Evolutionary conservation across 1,284 basidiomycete species (phyloP).

Genomic region (Sanghuangporus baumii): DNA sequence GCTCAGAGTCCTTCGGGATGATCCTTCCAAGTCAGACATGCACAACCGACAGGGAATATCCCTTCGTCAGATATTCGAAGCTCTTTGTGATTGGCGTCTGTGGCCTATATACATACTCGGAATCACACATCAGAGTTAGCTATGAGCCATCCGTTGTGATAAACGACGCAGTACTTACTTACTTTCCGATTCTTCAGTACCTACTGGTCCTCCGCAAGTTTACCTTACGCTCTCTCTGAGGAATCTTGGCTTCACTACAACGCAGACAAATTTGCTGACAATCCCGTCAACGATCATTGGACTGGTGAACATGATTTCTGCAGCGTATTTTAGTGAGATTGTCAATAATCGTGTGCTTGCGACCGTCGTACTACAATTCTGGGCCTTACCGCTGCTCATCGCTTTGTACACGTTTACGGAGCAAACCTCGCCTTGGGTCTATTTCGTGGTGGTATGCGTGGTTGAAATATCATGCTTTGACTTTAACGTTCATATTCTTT

Average conservation of each 20-base stretch:
- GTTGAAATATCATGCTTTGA: neutral
- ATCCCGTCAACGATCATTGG: conserved; percentile 44
- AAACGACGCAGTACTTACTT: neutral
- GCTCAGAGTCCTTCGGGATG: conserved; percentile 46
- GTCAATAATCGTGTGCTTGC: conserved; percentile 50
- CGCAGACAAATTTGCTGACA: conserved; percentile 44
- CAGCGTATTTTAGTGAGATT: conserved; percentile 48
- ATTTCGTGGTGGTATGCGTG: conserved; percentile 39
- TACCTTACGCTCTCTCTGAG: conserved; percentile 51
- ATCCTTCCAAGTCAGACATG: conserved; percentile 55
- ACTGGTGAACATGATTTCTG: conserved; percentile 36
- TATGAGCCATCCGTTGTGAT: neutral
- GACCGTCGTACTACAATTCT: conserved; percentile 51
- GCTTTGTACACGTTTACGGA: conserved; percentile 49
- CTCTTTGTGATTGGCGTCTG: conserved; percentile 45
- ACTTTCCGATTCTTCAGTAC: conserved; percentile 29
- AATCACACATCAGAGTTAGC: conserved; percentile 39
- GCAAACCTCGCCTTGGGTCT: conserved; percentile 53
- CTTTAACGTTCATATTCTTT: neutral
- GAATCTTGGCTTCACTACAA: conserved; percentile 47
- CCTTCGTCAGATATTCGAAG: conserved; percentile 37
- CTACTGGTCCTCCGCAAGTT: conserved; percentile 39
- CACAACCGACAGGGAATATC: conserved; percentile 58
- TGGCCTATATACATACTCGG: conserved; percentile 52
- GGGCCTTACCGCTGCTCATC: conserved; percentile 55